Percentiles rank a stretch among this genome's conserved stretches.
Evolutionary conservation across 2,329 filamentous ascomycete species (phyloP).

Genomic region (Xylaria sp.): DNA sequence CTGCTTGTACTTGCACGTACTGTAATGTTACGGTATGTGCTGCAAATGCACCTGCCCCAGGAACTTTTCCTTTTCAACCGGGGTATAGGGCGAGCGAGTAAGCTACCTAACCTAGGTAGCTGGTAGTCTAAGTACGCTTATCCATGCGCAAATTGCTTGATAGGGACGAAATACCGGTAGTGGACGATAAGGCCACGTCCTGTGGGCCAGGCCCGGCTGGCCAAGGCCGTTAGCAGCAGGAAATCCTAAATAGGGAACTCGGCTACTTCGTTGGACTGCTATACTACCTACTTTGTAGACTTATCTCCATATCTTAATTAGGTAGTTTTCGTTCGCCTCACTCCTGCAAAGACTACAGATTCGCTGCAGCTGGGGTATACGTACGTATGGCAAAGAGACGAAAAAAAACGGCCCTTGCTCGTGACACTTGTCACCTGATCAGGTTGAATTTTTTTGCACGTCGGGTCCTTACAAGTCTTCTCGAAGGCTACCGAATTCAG

Average conservation of each 20-base stretch:
- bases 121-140: not conserved
- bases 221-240: slow-evolving; percentile 30
- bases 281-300: not conserved
- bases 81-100: slow-evolving; percentile 6
- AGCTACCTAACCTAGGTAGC: not conserved
- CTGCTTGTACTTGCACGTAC: not conserved
- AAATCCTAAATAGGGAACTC: slow-evolving; percentile 33
- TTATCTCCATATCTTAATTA: not conserved
- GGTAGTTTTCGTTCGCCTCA: slow-evolving; percentile 14
- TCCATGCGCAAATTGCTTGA: slow-evolving; percentile 28
- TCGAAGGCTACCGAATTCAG: slow-evolving; percentile 38
- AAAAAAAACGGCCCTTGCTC: slow-evolving; percentile 34
- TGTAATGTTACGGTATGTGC: not conserved
- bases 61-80: slow-evolving; percentile 7
- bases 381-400: not conserved
- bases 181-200: slow-evolving; percentile 14
- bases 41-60: not conserved
- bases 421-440: slow-evolving; percentile 40
- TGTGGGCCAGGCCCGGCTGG: slow-evolving; percentile 28
- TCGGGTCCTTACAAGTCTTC: slow-evolving; percentile 36
- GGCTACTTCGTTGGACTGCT: not conserved
- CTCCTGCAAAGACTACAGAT: slow-evolving; percentile 14
- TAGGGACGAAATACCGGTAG: slow-evolving; percentile 9
- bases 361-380: slow-evolving; percentile 8
- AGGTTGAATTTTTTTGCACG: slow-evolving; percentile 39